These are phyloP conservation scores for Miscanthus lutarioriparius DNA, from an alignment of 176 grass and related monocot genomes.

Conservation along the genomic window DNA sequence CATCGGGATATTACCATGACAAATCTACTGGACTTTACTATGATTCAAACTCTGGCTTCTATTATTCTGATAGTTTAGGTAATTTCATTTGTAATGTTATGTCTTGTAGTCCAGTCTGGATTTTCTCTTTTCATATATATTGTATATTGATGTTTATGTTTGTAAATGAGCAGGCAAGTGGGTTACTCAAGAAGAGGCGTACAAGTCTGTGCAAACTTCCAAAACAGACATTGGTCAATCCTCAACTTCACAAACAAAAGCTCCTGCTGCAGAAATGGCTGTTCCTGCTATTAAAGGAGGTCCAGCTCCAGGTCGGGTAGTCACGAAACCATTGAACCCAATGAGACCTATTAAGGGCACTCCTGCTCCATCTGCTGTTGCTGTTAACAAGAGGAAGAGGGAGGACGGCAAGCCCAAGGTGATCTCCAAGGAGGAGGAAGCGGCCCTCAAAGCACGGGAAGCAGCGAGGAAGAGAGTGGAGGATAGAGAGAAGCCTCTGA, in stretches of 20 bases:
- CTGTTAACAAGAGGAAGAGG: slow-evolving; percentile 78
- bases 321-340: slow-evolving; percentile 69
- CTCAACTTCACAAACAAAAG: slow-evolving; percentile 46
- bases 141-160: slow-evolving; percentile 7
- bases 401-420: slow-evolving; percentile 63
- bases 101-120: background rate
- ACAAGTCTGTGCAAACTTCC: slow-evolving; percentile 45
- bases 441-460: slow-evolving; percentile 69
- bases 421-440: slow-evolving; percentile 78
- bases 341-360: slow-evolving; percentile 62
- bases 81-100: background rate
- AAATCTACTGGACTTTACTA: slow-evolving; percentile 70
- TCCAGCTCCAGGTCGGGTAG: slow-evolving; percentile 61
- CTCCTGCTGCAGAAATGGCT: background rate
- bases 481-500: slow-evolving; percentile 78
- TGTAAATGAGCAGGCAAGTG: slow-evolving; percentile 61
- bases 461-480: slow-evolving; percentile 83
- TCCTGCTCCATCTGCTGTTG: slow-evolving; percentile 37
- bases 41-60: slow-evolving; percentile 75
- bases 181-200: slow-evolving; percentile 80
- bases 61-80: slow-evolving; percentile 81
- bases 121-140: background rate
- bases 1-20: slow-evolving; percentile 74
- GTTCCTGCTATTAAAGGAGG: slow-evolving; percentile 50
- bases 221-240: slow-evolving; percentile 43